A percentile compares a stretch with the other conserved stretches of the same genome.
Evolutionary conservation across 331 rosid genomes (phyloP).

Genomic region (Ulmus americana): DNA sequence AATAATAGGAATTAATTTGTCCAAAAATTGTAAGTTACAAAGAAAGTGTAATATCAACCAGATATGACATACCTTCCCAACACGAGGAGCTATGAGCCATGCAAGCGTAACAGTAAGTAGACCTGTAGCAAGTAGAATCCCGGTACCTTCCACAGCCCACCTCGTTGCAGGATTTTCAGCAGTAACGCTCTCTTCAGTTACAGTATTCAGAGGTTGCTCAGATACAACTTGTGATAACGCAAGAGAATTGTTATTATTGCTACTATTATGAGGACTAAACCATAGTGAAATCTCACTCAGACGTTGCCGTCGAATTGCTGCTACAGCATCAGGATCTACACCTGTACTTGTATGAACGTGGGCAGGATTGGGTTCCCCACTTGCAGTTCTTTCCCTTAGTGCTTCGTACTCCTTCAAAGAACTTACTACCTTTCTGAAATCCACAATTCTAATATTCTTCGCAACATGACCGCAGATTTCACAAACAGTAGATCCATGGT

Average conservation of each 20-base stretch:
- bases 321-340: slow-evolving; percentile 92
- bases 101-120: slow-evolving; percentile 86
- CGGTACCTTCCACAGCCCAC: slow-evolving; percentile 92
- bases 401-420: slow-evolving; percentile 77
- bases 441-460: slow-evolving; percentile 62
- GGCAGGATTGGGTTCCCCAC: slow-evolving; percentile 55
- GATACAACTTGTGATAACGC: slow-evolving; percentile 53
- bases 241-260: slow-evolving; percentile 34
- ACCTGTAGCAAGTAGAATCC: slow-evolving; percentile 93
- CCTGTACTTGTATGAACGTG: slow-evolving; percentile 37
- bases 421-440: slow-evolving; percentile 61
- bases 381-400: slow-evolving; percentile 78
- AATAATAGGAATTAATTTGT: too few relatives aligned
- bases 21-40: background rate
- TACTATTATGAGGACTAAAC: slow-evolving; percentile 70
- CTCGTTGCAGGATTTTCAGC: slow-evolving; percentile 65
- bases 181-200: slow-evolving; percentile 45
- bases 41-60: slow-evolving; percentile 2
- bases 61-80: slow-evolving; percentile 66
- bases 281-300: slow-evolving; percentile 78
- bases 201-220: slow-evolving; percentile 53
- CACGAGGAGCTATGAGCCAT: slow-evolving; percentile 94
- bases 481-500: slow-evolving; percentile 87
- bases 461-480: slow-evolving; percentile 81
- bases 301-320: slow-evolving; percentile 87